phyloP scores from a whole-genome alignment of 306 rosid genomes.

The Acacia confusa region DNA sequence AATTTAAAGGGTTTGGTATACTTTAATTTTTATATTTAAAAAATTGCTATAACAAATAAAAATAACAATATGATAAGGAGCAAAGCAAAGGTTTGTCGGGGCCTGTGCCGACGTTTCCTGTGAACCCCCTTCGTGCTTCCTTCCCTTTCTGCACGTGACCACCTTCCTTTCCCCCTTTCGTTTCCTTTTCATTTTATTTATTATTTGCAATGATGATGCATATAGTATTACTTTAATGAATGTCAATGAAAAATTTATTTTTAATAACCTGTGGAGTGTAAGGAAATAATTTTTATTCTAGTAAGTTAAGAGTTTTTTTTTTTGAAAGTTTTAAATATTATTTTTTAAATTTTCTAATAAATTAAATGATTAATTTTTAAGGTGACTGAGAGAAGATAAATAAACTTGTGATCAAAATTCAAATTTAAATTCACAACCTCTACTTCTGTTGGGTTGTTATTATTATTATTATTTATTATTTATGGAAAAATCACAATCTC shows the following conservation, averaged over 20 bases:
- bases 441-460: neutral
- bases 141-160: neutral
- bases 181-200: neutral
- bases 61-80: neutral
- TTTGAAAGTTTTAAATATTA: neutral
- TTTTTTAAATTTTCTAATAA: too few species aligned
- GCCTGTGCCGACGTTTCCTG: constrained; percentile 11
- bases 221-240: too few species aligned
- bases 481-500: neutral
- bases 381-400: too few species aligned
- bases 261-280: too few species aligned
- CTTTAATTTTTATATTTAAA: too few species aligned
- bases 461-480: too few species aligned
- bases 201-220: too few species aligned
- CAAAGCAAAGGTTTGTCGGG: neutral
- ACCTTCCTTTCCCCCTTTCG: neutral
- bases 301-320: neutral
- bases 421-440: neutral
- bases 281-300: too few species aligned
- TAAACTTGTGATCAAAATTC: neutral
- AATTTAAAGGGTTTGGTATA: too few species aligned
- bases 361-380: too few species aligned
- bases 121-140: neutral
- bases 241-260: too few species aligned
- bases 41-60: too few species aligned